Evolutionary conservation across 164 flowering plant genomes (phyloP).

Genomic region (Chimonanthus praecox): DNA sequence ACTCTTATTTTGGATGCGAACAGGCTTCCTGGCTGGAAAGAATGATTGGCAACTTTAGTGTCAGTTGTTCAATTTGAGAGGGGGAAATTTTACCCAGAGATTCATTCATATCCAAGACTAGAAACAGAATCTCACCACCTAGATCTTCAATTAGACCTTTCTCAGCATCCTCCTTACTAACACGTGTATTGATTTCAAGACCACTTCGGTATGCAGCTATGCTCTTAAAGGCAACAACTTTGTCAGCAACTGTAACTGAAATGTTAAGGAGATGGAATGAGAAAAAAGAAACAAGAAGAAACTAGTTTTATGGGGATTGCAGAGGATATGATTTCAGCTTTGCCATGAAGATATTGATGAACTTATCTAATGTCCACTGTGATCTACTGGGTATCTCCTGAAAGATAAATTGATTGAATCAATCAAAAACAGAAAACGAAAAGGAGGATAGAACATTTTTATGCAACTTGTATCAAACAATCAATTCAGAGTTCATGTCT

Average conservation of each 20-base stretch:
- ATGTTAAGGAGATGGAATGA: slow-evolving; percentile 39
- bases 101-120: not conserved
- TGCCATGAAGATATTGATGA: slow-evolving; percentile 45
- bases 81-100: not conserved
- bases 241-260: slow-evolving; percentile 40
- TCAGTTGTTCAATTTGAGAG: not conserved
- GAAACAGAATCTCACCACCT: slow-evolving; percentile 34
- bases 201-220: slow-evolving; percentile 95
- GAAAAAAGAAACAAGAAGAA: not conserved
- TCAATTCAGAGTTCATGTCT: not conserved
- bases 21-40: slow-evolving; percentile 71
- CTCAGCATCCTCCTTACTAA: slow-evolving; percentile 59
- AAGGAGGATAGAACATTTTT: not conserved
- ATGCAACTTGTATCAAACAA: not conserved
- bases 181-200: slow-evolving; percentile 63
- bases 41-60: slow-evolving; percentile 2
- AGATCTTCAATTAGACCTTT: slow-evolving; percentile 61
- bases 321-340: slow-evolving; percentile 89
- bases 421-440: not conserved
- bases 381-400: slow-evolving; percentile 50
- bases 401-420: not conserved
- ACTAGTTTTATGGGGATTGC: slow-evolving; percentile 1
- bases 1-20: slow-evolving; percentile 66
- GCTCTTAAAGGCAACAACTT: slow-evolving; percentile 70
- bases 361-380: slow-evolving; percentile 68